phyloP scores from a whole-genome alignment of 1,139 yeast genomes.

The Sugiyamaella sp. region DNA sequence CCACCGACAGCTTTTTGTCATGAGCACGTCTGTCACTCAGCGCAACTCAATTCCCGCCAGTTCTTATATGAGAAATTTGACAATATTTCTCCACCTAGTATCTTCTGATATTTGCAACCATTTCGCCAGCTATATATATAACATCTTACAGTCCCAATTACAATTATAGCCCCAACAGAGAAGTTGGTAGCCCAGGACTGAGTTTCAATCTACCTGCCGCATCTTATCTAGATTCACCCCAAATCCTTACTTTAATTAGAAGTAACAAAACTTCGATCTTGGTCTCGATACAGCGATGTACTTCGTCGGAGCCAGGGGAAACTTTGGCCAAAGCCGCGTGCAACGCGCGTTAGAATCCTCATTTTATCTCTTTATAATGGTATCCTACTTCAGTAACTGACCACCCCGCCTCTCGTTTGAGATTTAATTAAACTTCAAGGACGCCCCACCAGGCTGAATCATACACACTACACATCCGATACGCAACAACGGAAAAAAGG shows the following conservation, averaged over 20 bases:
- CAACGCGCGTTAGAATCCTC: neutral
- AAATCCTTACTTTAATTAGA: neutral
- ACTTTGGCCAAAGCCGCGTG: no score
- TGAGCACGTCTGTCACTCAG: no score
- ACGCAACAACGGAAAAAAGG: neutral
- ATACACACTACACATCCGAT: neutral
- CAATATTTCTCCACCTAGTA: no score
- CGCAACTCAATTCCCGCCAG: no score
- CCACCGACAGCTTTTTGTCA: neutral
- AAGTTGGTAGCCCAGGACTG: neutral
- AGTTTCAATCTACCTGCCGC: neutral
- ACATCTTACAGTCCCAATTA: no score
- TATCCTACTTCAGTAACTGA: neutral
- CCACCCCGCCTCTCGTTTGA: conserved; percentile 5
- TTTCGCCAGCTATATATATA: no score
- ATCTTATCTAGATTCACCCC: conserved; percentile 11
- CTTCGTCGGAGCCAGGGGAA: neutral
- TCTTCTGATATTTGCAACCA: neutral
- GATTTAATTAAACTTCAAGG: conserved; percentile 10
- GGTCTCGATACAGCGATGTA: conserved; percentile 4
- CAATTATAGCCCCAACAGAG: neutral
- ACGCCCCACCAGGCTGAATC: conserved; percentile 3
- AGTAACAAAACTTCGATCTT: neutral
- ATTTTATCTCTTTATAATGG: conserved; percentile 4
- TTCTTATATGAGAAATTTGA: no score